Evolutionary conservation across 2,329 filamentous ascomycete species (phyloP).

Genomic region (Chrysoporthe puriensis): DNA sequence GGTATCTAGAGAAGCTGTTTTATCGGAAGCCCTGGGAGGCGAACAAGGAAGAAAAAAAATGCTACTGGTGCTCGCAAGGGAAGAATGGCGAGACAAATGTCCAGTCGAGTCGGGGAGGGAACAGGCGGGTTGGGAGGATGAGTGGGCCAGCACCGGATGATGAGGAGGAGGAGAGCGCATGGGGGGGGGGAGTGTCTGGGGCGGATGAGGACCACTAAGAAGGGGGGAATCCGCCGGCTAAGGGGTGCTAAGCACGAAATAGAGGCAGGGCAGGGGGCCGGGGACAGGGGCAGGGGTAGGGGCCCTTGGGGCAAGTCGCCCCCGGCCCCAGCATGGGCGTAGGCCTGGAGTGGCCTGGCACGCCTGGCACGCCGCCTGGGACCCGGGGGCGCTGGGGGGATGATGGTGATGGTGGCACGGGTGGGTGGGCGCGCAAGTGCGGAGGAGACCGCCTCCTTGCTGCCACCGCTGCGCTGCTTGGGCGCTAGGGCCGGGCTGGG

Average conservation of each 20-base stretch:
- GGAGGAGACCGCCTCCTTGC: slow-evolving; percentile 2
- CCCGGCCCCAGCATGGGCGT: slow-evolving; percentile 7
- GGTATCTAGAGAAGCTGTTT: neutral
- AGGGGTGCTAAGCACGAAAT: neutral
- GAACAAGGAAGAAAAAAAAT: slow-evolving; percentile 3
- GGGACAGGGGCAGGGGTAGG: slow-evolving; percentile 10
- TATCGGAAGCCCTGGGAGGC: neutral
- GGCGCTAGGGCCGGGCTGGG: slow-evolving; percentile 5
- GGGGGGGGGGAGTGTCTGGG: slow-evolving; percentile 18
- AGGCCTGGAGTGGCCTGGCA: slow-evolving; percentile 12
- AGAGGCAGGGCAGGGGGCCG: slow-evolving; percentile 1
- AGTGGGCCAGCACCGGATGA: slow-evolving; percentile 24
- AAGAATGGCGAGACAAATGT: slow-evolving; percentile 11
- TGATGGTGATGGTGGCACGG: neutral
- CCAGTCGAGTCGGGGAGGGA: slow-evolving; percentile 15
- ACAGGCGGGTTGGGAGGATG: slow-evolving; percentile 12
- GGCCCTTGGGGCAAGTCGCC: neutral
- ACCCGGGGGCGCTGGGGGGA: too few relatives aligned
- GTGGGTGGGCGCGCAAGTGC: slow-evolving; percentile 9
- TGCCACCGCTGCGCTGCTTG: neutral
- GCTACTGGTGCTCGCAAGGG: slow-evolving; percentile 7
- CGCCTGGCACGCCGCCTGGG: neutral
- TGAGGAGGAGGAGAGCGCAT: slow-evolving; percentile 26
- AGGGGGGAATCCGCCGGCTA: neutral
- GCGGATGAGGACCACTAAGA: slow-evolving; percentile 13